These are phyloP conservation scores for Pichia sp. DNA, from an alignment of 1,139 yeast species.

Conservation along the genomic window DNA sequence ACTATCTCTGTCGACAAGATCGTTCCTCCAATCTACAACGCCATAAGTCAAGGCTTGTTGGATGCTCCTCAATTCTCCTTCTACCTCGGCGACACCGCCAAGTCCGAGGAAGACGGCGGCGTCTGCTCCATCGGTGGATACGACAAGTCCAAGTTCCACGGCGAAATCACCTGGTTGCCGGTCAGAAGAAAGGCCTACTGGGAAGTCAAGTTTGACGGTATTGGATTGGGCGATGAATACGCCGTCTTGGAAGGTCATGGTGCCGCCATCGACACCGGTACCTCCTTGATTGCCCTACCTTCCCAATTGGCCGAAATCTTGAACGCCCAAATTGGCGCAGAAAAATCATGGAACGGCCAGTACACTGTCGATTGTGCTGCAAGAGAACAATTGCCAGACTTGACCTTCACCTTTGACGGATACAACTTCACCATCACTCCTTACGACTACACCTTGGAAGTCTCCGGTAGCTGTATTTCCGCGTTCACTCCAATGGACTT, in stretches of 20 bases:
- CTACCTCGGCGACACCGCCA: constrained; percentile 75
- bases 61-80: constrained; percentile 86
- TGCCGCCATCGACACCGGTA: constrained; percentile 98
- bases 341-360: constrained; percentile 96
- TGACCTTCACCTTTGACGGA: constrained; percentile 85
- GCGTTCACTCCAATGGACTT: constrained; percentile 96
- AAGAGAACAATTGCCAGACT: constrained; percentile 80
- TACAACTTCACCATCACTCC: constrained; percentile 85
- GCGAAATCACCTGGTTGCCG: constrained; percentile 90
- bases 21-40: constrained; percentile 92
- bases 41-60: constrained; percentile 71
- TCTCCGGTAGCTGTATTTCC: constrained; percentile 90
- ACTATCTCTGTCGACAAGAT: constrained; percentile 81
- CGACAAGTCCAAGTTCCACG: constrained; percentile 67
- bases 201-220: constrained; percentile 92
- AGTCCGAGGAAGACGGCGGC: constrained; percentile 70
- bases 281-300: constrained; percentile 91
- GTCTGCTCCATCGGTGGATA: constrained; percentile 92
- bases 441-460: constrained; percentile 87
- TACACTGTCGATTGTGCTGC: constrained; percentile 84
- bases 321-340: constrained; percentile 94
- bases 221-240: constrained; percentile 85
- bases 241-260: constrained; percentile 81
- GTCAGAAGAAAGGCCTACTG: constrained; percentile 99
- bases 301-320: constrained; percentile 91